These are phyloP conservation scores for Hymenoscyphus fraxineus DNA, from an alignment of 2,329 filamentous ascomycete genomes.

Conservation along the genomic window DNA sequence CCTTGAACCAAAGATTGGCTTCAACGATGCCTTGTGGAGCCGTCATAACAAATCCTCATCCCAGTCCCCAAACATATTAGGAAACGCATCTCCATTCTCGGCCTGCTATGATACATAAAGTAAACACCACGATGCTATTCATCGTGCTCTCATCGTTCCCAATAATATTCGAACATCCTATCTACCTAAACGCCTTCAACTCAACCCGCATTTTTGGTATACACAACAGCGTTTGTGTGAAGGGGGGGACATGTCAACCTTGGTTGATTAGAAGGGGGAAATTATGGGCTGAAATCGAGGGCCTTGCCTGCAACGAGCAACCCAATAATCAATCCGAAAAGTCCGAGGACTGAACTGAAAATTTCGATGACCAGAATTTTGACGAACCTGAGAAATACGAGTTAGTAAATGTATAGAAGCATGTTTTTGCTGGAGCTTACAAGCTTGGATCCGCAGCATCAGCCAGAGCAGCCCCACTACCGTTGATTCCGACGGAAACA, in stretches of 20 bases:
- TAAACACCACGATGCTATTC: constrained; percentile 19
- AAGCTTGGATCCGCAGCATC: constrained; percentile 89
- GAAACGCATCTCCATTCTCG: background rate
- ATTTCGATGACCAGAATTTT: constrained; percentile 99
- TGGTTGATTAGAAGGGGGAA: background rate
- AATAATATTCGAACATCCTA: constrained; percentile 17
- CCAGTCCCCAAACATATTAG: background rate
- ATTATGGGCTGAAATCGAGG: constrained; percentile 53
- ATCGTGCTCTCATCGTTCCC: constrained; percentile 18
- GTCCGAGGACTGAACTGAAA: constrained; percentile 93
- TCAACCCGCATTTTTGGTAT: constrained; percentile 20
- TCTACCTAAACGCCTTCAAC: constrained; percentile 26
- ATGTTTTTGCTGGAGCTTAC: constrained; percentile 50
- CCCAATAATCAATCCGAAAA: constrained; percentile 95
- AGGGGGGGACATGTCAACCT: background rate
- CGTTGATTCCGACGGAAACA: constrained; percentile 96
- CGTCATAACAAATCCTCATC: background rate
- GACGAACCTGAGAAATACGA: constrained; percentile 67
- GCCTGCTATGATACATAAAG: constrained; percentile 29
- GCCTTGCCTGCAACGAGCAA: constrained; percentile 85
- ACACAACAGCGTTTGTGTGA: constrained; percentile 16
- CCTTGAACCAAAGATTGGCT: no score
- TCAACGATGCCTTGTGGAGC: no score
- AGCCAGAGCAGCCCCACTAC: constrained; percentile 90
- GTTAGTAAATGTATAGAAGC: background rate